Conservation (phyloP, 345 rosid species). For the Dipteronia dyeriana region DNA sequence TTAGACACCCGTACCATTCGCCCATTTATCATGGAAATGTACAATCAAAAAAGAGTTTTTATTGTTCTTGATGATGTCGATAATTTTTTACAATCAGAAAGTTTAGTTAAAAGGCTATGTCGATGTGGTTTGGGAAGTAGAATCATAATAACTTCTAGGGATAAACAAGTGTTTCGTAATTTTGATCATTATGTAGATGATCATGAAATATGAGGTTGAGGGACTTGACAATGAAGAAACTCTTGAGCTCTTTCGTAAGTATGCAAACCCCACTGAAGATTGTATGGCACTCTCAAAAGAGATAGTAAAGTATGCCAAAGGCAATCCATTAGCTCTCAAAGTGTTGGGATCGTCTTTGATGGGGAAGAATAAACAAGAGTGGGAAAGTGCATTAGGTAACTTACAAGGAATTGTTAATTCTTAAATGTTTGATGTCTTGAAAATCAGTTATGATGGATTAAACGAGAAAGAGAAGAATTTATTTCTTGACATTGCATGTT, state of each 20-base stretch:
- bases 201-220: background rate
- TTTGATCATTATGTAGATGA: no score
- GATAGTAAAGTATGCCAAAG: background rate
- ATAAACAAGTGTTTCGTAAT: background rate
- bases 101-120: background rate
- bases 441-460: conserved; percentile 18
- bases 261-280: background rate
- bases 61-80: background rate
- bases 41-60: background rate
- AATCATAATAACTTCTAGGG: background rate
- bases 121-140: background rate
- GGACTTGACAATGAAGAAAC: background rate
- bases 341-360: background rate
- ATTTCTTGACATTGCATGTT: conserved; percentile 49
- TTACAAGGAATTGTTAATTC: background rate
- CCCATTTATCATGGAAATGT: background rate
- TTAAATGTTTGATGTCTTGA: conserved; percentile 1
- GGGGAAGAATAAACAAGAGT: background rate
- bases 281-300: background rate
- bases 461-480: conserved; percentile 10
- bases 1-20: background rate
- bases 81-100: background rate
- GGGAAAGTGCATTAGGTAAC: background rate
- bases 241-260: background rate
- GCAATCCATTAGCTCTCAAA: background rate